Conservation (phyloP, 257 asterid genomes). For the Oldenlandia corymbosa region DNA sequence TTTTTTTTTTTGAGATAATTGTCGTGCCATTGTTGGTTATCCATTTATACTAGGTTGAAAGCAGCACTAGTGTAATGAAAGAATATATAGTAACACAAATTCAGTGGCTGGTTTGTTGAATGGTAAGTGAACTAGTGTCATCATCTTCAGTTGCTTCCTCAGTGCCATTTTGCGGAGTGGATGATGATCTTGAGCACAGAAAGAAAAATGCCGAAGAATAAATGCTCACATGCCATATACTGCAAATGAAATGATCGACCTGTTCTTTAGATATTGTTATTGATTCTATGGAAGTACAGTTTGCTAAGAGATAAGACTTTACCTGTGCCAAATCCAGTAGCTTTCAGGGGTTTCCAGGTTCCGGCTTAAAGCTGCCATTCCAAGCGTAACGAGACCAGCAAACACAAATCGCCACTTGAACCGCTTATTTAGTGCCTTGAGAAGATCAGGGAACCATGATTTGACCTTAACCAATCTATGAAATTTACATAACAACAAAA, state of each 20-base stretch:
- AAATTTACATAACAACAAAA: background rate
- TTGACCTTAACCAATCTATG: conserved; percentile 54
- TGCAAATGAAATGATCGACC: conserved; percentile 28
- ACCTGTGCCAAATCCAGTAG: conserved; percentile 98
- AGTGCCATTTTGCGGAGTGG: background rate
- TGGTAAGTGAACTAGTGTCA: background rate
- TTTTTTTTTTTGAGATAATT: too few species aligned
- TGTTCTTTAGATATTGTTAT: background rate
- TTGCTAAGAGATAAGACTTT: conserved; percentile 5
- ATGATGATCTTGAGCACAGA: conserved; percentile 65
- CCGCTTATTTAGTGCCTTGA: conserved; percentile 49
- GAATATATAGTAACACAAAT: too few species aligned
- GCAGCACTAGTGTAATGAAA: too few species aligned
- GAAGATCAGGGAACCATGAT: conserved; percentile 40
- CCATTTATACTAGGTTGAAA: too few species aligned
- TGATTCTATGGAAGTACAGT: background rate
- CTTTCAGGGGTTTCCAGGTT: conserved; percentile 50
- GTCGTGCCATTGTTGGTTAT: too few species aligned
- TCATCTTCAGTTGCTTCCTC: background rate
- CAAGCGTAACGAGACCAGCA: conserved; percentile 50
- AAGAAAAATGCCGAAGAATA: conserved; percentile 76
- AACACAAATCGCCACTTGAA: conserved; percentile 62
- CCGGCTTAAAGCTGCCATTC: conserved; percentile 88
- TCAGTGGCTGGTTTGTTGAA: background rate
- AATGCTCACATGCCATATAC: conserved; percentile 72